Evolutionary conservation across 257 asterid species (phyloP).

Genomic region (Catharanthus roseus): DNA sequence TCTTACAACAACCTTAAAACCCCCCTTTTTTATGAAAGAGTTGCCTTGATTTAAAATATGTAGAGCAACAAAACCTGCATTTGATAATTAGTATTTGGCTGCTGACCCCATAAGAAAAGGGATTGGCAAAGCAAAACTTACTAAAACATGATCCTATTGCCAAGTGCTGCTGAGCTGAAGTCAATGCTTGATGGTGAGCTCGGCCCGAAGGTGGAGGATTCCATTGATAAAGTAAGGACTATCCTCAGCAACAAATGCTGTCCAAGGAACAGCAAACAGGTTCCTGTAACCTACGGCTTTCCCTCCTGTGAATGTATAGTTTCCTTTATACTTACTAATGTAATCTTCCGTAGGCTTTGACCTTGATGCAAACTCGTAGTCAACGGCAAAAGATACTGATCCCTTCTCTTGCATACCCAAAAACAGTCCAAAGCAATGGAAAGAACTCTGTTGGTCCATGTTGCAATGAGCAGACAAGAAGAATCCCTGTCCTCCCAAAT

Average conservation of each 20-base stretch:
- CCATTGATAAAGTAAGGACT: constrained; percentile 69
- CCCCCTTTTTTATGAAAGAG: neutral
- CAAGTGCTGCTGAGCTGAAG: neutral
- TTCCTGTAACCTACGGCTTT: constrained; percentile 69
- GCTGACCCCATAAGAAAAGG: neutral
- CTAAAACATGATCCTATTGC: neutral
- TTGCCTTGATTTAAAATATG: neutral
- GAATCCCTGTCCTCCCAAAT: constrained; percentile 80
- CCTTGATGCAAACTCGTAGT: constrained; percentile 66
- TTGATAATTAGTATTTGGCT: neutral
- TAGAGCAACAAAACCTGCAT: constrained; percentile 2
- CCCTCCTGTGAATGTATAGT: constrained; percentile 59
- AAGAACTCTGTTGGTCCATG: constrained; percentile 57
- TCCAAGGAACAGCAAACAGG: constrained; percentile 59
- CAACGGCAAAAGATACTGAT: constrained; percentile 50
- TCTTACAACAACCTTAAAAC: too few relatives aligned
- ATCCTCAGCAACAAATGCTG: constrained; percentile 51
- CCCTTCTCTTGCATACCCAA: constrained; percentile 82
- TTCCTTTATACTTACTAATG: constrained; percentile 59
- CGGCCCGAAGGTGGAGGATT: constrained; percentile 69
- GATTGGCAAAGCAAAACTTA: neutral
- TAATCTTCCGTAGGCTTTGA: constrained; percentile 49
- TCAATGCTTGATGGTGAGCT: constrained; percentile 50
- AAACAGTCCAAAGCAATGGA: constrained; percentile 75
- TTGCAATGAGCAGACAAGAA: constrained; percentile 84